Conservation (phyloP, 2,329 filamentous ascomycete genomes). For the Alternaria triticimaculans region DNA sequence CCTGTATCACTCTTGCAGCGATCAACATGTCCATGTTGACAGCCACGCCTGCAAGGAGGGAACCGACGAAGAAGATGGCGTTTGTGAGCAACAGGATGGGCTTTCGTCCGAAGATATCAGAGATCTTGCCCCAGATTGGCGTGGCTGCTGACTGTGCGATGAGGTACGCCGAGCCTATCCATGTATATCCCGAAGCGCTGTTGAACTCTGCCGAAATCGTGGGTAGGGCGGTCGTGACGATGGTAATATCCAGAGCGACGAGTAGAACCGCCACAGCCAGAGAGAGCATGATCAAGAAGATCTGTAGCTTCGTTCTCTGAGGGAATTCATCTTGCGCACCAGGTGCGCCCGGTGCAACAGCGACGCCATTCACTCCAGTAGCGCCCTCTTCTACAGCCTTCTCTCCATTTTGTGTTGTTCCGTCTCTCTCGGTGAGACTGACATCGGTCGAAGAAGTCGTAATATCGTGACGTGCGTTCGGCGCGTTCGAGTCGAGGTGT, state of each 20-base stretch:
- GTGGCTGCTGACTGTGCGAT: conserved; percentile 59
- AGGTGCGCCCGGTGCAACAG: conserved; percentile 16
- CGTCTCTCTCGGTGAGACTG: conserved; percentile 18
- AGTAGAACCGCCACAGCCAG: conserved; percentile 63
- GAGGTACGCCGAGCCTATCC: conserved; percentile 61
- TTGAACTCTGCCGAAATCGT: conserved; percentile 64
- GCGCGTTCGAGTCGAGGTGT: conserved; percentile 2
- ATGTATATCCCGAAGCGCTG: conserved; percentile 58
- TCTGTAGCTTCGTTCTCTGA: conserved; percentile 50
- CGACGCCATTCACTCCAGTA: conserved; percentile 8
- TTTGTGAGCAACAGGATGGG: conserved; percentile 66
- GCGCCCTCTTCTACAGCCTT: conserved; percentile 4
- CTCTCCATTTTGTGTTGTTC: conserved; percentile 1
- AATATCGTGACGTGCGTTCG: conserved; percentile 18
- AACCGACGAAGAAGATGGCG: conserved; percentile 67
- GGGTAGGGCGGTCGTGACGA: conserved; percentile 67
- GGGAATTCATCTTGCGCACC: conserved; percentile 32
- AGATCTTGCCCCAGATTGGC: conserved; percentile 68
- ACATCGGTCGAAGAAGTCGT: conserved; percentile 24
- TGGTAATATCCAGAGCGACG: conserved; percentile 67
- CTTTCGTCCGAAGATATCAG: conserved; percentile 73
- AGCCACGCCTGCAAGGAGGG: conserved; percentile 65
- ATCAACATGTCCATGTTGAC: conserved; percentile 68
- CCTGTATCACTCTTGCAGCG: conserved; percentile 67
- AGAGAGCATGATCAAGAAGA: conserved; percentile 58